Base-by-base conservation (phyloP, 2,329 filamentous ascomycete species). In the Emericellopsis atlantica region DNA sequence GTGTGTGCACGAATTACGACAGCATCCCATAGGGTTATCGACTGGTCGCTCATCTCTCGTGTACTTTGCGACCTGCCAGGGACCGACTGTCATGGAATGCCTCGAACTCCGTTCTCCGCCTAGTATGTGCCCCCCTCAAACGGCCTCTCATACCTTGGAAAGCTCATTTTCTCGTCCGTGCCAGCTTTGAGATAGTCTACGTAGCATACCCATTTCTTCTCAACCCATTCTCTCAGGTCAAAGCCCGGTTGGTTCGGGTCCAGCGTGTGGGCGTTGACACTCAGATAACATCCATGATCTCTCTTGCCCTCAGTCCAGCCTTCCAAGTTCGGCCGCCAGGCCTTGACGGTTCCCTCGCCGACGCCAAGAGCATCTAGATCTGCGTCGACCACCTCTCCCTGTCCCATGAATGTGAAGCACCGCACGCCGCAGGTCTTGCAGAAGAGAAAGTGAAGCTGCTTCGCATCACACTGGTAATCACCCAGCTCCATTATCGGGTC, bases 381-480 rank as follows among this genome's bases (percentile, higher is more conserved):
- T 1, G 50, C 47, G 4, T 54, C 46, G 1, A 48, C 45, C 6
- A 48, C 37, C 44, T 61, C 60, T 3, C 57, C 54, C 24, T 57
- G 45, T 0, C 63, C 62, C 36, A 46, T 44, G 12, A 66, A 53
- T 5, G 54, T 60, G 48, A 73, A 66, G 41, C 62, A 63, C 4
- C 65, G 51, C 11, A 64, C 60, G 0, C 62, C 67, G 44, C 69
- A 72, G 0, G 44, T 61, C 39, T 57, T 61, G 51, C 68, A 72
- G 45, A 68, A 72, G 43, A 65, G 61, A 54, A 61, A 71, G 40
- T 61, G 59, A 6, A 54, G 48, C 5, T 41, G 44, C 37, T 54
- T 50, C 2, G 49, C 41, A 41, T 51, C 50, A 42, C 57, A 59
- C 5, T 50, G 53, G 43, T 71, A 72, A 41, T 64, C 60, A 15